Percentiles rank a stretch among this genome's conserved stretches.
Evolutionary conservation across 371 early-diverging fungal genomes (phyloP).

Genomic region (Catenaria anguillulae): DNA sequence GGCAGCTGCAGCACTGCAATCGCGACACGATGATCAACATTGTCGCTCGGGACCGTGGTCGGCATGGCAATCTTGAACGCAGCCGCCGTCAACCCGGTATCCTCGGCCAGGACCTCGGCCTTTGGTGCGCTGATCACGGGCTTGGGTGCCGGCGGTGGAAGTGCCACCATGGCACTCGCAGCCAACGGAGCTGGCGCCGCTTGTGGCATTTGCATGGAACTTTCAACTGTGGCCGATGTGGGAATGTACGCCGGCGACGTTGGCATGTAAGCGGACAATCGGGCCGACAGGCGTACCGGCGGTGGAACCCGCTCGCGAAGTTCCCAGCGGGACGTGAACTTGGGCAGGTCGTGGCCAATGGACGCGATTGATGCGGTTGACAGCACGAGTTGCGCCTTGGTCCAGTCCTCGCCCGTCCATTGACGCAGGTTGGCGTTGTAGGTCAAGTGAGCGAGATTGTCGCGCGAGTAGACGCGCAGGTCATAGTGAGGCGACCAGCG

Average conservation of each 20-base stretch:
- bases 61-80: background rate
- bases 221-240: too few relatives aligned
- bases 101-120: background rate
- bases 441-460: background rate
- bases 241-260: too few relatives aligned
- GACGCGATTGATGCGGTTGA: constrained; percentile 5
- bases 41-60: background rate
- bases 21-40: background rate
- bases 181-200: too few relatives aligned
- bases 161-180: too few relatives aligned
- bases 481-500: constrained; percentile 11
- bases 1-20: background rate
- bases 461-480: constrained; percentile 8
- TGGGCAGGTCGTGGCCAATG: too few relatives aligned
- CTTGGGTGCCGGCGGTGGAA: too few relatives aligned
- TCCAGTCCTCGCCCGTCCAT: constrained; percentile 11
- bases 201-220: too few relatives aligned
- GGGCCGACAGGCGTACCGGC: too few relatives aligned
- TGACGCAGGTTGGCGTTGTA: constrained; percentile 9
- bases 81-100: background rate
- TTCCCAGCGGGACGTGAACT: too few relatives aligned
- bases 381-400: constrained; percentile 6
- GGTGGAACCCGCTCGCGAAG: too few relatives aligned
- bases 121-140: too few relatives aligned
- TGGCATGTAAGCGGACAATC: too few relatives aligned